A percentile compares a stretch with the other conserved stretches of the same genome.
phyloP scores from a whole-genome alignment of 306 rosid species.

The Pachyrhizus erosus region DNA sequence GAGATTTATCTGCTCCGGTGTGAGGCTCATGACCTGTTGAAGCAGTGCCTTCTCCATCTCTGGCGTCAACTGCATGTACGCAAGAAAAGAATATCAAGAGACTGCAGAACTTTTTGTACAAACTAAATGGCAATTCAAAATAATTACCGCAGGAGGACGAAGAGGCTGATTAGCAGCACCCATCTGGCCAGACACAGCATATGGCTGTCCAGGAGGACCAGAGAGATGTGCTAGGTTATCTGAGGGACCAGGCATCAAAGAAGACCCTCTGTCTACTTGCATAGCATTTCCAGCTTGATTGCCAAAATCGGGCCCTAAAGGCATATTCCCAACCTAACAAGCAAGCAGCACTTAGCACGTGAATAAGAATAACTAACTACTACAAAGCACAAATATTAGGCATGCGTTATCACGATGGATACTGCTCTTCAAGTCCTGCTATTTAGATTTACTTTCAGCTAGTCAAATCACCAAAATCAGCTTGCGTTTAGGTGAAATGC shows the following conservation, averaged over 20 bases:
- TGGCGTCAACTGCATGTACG: conserved; percentile 67
- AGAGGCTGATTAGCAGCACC: conserved; percentile 67
- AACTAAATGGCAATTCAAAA: conserved; percentile 29
- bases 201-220: conserved; percentile 61
- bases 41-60: conserved; percentile 96
- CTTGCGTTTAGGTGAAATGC: background rate
- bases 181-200: conserved; percentile 59
- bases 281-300: conserved; percentile 71
- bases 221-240: conserved; percentile 71
- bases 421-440: background rate
- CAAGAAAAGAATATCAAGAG: conserved; percentile 42
- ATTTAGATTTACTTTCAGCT: conserved; percentile 10
- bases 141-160: conserved; percentile 60
- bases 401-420: conserved; percentile 1
- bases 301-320: conserved; percentile 69
- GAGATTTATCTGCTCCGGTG: conserved; percentile 84
- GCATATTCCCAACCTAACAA: conserved; percentile 70
- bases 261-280: conserved; percentile 80
- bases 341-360: conserved; percentile 31
- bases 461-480: conserved; percentile 30
- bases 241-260: conserved; percentile 71
- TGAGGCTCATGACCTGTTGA: conserved; percentile 98
- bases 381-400: background rate
- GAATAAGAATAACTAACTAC: conserved; percentile 31
- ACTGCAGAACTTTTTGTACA: background rate